A percentile compares a stretch with the other conserved stretches of the same genome.
Conservation (phyloP, 2,329 filamentous ascomycete species). For the Pseudogymnoascus sp. region DNA sequence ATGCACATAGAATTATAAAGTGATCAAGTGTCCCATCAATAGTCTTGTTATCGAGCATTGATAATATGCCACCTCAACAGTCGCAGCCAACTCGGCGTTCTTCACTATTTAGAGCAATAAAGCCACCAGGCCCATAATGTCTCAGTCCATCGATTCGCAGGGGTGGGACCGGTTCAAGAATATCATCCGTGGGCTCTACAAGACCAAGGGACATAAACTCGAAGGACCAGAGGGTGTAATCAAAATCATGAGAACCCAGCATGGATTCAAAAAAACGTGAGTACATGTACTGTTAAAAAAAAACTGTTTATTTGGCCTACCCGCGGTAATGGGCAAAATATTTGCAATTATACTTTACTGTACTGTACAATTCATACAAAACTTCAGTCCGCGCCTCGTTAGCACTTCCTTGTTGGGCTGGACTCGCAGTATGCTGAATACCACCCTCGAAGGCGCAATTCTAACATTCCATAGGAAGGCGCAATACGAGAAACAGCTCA, state of each 20-base stretch:
- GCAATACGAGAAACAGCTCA: slow-evolving; percentile 17
- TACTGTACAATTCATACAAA: background rate
- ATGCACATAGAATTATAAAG: background rate
- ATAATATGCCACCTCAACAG: background rate
- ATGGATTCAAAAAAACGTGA: slow-evolving; percentile 13
- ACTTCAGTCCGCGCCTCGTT: no score
- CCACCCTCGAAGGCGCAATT: background rate
- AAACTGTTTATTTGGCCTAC: background rate
- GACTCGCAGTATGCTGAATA: background rate
- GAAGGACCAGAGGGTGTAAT: slow-evolving; percentile 12
- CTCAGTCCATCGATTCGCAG: background rate
- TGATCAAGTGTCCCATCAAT: background rate
- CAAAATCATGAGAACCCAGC: slow-evolving; percentile 12
- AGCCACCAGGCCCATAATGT: background rate
- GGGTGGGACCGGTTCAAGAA: slow-evolving; percentile 12
- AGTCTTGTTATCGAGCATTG: background rate
- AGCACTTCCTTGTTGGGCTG: no score
- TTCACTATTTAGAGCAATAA: background rate
- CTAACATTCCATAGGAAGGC: slow-evolving; percentile 12
- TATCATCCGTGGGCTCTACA: slow-evolving; percentile 12
- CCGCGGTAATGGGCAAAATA: background rate
- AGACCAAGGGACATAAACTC: slow-evolving; percentile 10
- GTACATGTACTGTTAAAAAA: background rate
- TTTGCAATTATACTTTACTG: background rate
- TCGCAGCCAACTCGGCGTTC: background rate